Percentiles rank a stretch among this genome's conserved stretches.
These are phyloP conservation scores for Phyllosticta citribraziliensis DNA, from an alignment of 2,329 filamentous ascomycete species.

Conservation along the genomic window DNA sequence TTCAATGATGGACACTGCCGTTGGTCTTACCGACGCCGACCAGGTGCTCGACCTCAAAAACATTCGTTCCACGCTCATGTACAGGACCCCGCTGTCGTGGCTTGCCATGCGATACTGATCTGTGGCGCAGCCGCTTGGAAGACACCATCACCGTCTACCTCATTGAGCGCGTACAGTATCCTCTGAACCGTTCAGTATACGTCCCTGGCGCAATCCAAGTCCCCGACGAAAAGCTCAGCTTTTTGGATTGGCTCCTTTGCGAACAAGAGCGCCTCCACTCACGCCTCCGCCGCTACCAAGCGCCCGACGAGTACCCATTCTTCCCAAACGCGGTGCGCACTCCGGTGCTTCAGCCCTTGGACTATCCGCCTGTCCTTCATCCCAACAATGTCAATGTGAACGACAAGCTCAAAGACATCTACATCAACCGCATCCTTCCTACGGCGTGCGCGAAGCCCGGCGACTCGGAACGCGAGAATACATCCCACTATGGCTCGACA, in stretches of 20 bases:
- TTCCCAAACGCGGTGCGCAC: slow-evolving; percentile 71
- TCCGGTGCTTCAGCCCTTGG: slow-evolving; percentile 76
- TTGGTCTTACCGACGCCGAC: slow-evolving; percentile 75
- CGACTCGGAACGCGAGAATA: slow-evolving; percentile 69
- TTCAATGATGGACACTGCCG: slow-evolving; percentile 74
- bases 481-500: slow-evolving; percentile 91
- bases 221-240: slow-evolving; percentile 59
- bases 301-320: slow-evolving; percentile 95
- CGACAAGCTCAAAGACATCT: slow-evolving; percentile 72
- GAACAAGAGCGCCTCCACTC: slow-evolving; percentile 90
- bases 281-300: slow-evolving; percentile 86
- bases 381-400: slow-evolving; percentile 88
- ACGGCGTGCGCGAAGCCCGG: slow-evolving; percentile 69
- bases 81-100: slow-evolving; percentile 11
- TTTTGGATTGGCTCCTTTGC: slow-evolving; percentile 88
- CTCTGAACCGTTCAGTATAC: slow-evolving; percentile 84
- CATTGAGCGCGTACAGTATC: slow-evolving; percentile 97
- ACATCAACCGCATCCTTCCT: slow-evolving; percentile 74
- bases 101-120: slow-evolving; percentile 5
- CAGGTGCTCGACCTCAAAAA: slow-evolving; percentile 82
- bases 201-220: slow-evolving; percentile 67
- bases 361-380: slow-evolving; percentile 83
- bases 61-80: slow-evolving; percentile 93
- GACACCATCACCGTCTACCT: slow-evolving; percentile 96
- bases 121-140: slow-evolving; percentile 67